Base-by-base conservation (phyloP, 345 rosid species). In the Hirschfeldia incana region DNA sequence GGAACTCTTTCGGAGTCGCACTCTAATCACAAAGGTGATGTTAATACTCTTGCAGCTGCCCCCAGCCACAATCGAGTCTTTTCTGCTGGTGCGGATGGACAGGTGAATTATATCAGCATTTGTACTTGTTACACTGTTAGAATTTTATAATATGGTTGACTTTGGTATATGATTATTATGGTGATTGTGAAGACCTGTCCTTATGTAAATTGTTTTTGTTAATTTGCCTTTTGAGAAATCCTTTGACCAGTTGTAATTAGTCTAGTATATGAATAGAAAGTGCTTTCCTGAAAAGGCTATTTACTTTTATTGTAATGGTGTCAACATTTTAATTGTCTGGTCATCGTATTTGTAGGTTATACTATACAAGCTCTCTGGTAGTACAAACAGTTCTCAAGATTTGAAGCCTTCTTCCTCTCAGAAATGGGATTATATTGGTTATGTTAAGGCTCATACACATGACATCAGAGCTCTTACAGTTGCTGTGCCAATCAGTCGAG, bases 51-150 rank as follows among this genome's bases (percentile, higher is more conserved):
- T 68, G 96, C 96, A 49, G 93, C 92, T 61, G 77, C 93, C 73
- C 97, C 99, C 80, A 87, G 86, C 84, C 98, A 93, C 72, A 89
- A 80, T 78, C 87, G 91, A 78, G 96, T 95, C 78, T 95, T 89
- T 78, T 92, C 98, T 77, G 91, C 96, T 58, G 98, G 99, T 67
- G 87, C 98, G 42, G 98, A 95, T 81, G 99, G 99, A 74, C 95
- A 93, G 98, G 97, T 92, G 78, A 71, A 16, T 36, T 65, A 61
- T 74, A 49, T 21, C 21, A 21, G 21, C 21, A 21, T 21, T 21
- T 21, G 21, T 21, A 21, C 21, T 1, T 21, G 57, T 46, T 46
- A 46, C 53, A 12, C 6, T 13, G 53, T 49, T 49, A 1, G 7
- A n/a, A 5, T 49, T 49, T 51, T n/a, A 51, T 17, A 51, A n/a